Evolutionary conservation across 2,329 filamentous ascomycete genomes (phyloP).

Genomic region (Penicillium polonicum): DNA sequence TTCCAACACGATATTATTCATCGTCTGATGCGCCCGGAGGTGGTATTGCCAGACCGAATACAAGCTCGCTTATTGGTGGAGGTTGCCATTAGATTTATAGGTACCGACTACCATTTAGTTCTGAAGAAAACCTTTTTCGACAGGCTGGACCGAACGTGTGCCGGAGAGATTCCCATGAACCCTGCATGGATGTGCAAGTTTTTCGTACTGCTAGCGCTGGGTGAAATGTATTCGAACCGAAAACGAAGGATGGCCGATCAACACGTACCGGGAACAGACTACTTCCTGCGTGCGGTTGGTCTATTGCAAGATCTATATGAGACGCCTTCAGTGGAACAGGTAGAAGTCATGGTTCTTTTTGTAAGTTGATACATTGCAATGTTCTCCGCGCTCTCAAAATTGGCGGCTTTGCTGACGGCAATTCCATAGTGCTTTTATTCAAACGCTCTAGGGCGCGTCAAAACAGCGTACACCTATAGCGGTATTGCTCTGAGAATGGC

Average conservation of each 20-base stretch:
- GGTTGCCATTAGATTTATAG: not conserved
- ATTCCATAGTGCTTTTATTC: constrained; percentile 17
- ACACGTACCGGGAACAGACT: not conserved
- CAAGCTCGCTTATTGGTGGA: not conserved
- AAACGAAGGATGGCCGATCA: not conserved
- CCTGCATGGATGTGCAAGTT: not conserved
- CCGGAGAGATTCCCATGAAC: not conserved
- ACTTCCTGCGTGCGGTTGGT: not conserved
- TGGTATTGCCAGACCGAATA: not conserved
- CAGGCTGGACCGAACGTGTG: not conserved
- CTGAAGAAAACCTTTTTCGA: not conserved
- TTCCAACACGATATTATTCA: not conserved
- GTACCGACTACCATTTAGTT: not conserved
- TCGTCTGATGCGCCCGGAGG: not conserved
- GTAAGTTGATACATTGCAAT: not conserved
- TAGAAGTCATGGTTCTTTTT: not conserved
- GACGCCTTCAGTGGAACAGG: not conserved
- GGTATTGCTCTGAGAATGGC: constrained; percentile 34
- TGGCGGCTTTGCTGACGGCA: not conserved
- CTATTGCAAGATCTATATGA: not conserved
- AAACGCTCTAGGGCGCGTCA: constrained; percentile 29
- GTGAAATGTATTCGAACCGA: not conserved
- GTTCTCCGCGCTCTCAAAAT: not conserved
- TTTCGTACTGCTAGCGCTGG: not conserved
- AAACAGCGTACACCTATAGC: constrained; percentile 13